Base-by-base conservation (phyloP, 306 rosid species). In the Sindora glabra region DNA sequence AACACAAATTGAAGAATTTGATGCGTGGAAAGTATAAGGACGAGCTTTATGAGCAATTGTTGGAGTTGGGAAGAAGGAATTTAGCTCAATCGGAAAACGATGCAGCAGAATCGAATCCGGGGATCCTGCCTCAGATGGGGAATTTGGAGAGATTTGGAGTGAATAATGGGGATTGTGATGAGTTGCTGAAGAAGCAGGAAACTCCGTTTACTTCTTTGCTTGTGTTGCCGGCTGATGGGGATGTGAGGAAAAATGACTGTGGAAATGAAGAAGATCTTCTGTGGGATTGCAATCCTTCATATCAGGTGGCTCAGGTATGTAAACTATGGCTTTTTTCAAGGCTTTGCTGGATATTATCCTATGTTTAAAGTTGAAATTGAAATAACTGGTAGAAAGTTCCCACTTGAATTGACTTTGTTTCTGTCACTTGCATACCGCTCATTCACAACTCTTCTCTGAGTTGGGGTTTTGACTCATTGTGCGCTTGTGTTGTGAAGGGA, bases 31-130 rank as follows among this genome's bases (percentile, higher is more conserved):
- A 68, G 71, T 74, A 76, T 30, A 76, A 74, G 73, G 83, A 70
- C 18, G 71, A 73, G 29, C 56, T 85, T 44, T 56, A 64, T n/a
- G 81, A 79, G 88, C 92, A 85, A 77, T 39, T 85, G 67, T 40
- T 74, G 64, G 81, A 81, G 72, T 64, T 85, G 70, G 72, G 73
- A 8, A 81, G 54, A 68, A 72, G 81, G 74, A 79, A 74, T 16
- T 67, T 36, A 9, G 11, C 25, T 12, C 38, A 16, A 14, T 56
- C 16, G n/a, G n/a, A n/a, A n/a, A n/a, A n/a, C n/a, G n/a, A n/a
- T n/a, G n/a, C n/a, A n/a, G n/a, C n/a, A n/a, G n/a, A n/a, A n/a
- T n/a, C n/a, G n/a, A n/a, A n/a, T n/a, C n/a, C n/a, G n/a, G n/a
- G n/a, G n/a, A n/a, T n/a, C n/a, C n/a, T n/a, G n/a, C n/a, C n/a